These are phyloP conservation scores for Craterostigma plantagineum DNA, from an alignment of 257 asterid species.

Conservation along the genomic window DNA sequence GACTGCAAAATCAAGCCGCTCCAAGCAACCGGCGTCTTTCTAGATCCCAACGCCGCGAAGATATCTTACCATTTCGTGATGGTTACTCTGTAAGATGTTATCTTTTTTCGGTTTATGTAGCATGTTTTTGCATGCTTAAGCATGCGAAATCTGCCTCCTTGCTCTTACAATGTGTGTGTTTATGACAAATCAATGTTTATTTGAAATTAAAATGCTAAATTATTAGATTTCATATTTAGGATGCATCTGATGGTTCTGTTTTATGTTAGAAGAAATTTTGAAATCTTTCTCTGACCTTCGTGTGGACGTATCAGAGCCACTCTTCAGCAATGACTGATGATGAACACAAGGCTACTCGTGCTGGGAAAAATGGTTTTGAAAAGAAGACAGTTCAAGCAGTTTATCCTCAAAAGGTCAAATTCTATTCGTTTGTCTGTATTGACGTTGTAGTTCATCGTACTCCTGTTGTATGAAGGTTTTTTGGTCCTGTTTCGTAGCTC, in stretches of 20 bases:
- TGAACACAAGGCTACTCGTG: conserved; percentile 22
- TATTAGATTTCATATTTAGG: too few species aligned
- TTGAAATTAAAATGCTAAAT: not conserved
- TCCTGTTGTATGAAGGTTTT: not conserved
- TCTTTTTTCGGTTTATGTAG: not conserved
- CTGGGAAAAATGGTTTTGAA: conserved; percentile 22
- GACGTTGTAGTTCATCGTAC: not conserved
- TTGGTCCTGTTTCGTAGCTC: not conserved
- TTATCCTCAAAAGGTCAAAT: conserved; percentile 34
- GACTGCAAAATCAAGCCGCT: conserved; percentile 13
- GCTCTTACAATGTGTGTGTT: too few species aligned
- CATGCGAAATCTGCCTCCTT: too few species aligned
- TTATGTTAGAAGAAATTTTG: not conserved
- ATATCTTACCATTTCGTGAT: conserved; percentile 23
- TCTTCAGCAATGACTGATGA: conserved; percentile 47
- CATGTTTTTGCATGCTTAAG: not conserved
- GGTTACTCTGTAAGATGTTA: conserved; percentile 43
- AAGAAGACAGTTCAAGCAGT: conserved; percentile 37
- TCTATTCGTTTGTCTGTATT: not conserved
- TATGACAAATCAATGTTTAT: not conserved
- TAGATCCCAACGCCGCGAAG: conserved; percentile 32
- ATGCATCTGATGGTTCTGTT: too few species aligned
- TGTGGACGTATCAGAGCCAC: conserved; percentile 30
- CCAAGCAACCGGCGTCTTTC: conserved; percentile 19
- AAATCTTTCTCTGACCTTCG: conserved; percentile 6